phyloP scores from a whole-genome alignment of 2,329 filamentous ascomycete species.

The Colletotrichum sp. region DNA sequence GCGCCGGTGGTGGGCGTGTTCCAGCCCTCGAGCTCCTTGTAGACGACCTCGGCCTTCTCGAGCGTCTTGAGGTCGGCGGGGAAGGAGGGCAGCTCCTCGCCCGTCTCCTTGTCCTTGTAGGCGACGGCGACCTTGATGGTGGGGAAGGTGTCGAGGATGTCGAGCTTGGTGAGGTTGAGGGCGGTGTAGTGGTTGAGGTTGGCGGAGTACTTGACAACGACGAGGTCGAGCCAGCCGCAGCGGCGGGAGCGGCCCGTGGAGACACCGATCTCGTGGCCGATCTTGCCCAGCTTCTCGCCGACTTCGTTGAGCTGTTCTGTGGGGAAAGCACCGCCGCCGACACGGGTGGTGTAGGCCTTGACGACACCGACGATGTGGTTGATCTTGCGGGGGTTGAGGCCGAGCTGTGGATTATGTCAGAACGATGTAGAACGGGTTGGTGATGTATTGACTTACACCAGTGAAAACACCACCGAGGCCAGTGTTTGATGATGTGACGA shows the following conservation, averaged over 20 bases:
- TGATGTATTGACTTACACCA: not conserved
- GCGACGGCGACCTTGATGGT: slow-evolving; percentile 77
- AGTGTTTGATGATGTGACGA: slow-evolving; percentile 27
- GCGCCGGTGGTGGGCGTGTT: slow-evolving; percentile 65
- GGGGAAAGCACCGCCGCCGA: slow-evolving; percentile 69
- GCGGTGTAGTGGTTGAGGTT: slow-evolving; percentile 71
- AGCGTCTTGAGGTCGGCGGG: slow-evolving; percentile 66
- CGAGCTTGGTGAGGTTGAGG: slow-evolving; percentile 67
- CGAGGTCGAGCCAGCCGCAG: slow-evolving; percentile 60
- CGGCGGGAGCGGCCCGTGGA: slow-evolving; percentile 66
- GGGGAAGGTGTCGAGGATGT: slow-evolving; percentile 75
- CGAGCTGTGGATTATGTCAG: slow-evolving; percentile 37
- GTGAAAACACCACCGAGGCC: slow-evolving; percentile 22
- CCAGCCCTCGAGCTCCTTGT: slow-evolving; percentile 75
- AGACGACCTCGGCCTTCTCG: slow-evolving; percentile 66
- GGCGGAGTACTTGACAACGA: slow-evolving; percentile 68
- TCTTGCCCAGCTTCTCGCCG: slow-evolving; percentile 52
- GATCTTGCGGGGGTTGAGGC: slow-evolving; percentile 65
- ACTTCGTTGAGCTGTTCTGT: slow-evolving; percentile 59
- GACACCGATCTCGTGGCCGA: slow-evolving; percentile 43
- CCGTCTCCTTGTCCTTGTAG: slow-evolving; percentile 58
- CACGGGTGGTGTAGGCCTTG: slow-evolving; percentile 72
- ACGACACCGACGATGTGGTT: slow-evolving; percentile 68
- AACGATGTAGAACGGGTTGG: no score
- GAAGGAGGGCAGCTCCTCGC: slow-evolving; percentile 63